A percentile compares a stretch with the other conserved stretches of the same genome.
These are phyloP conservation scores for Carex kokanica DNA, from an alignment of 176 grass and related monocot genomes.

Conservation along the genomic window DNA sequence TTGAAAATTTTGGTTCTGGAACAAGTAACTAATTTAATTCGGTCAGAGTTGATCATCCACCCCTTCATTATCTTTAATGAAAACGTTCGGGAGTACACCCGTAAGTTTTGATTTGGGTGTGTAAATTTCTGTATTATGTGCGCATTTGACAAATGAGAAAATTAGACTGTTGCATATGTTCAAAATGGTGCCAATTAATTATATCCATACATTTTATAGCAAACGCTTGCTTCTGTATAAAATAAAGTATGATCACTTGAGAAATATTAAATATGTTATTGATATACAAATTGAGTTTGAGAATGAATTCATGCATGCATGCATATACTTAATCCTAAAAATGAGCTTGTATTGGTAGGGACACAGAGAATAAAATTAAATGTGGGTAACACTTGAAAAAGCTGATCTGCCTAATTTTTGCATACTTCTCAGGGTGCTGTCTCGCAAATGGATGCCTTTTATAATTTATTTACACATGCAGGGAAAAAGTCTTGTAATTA, in stretches of 20 bases:
- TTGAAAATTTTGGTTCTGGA: too few relatives aligned
- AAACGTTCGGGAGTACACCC: too few relatives aligned
- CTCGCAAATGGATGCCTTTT: constrained; percentile 51
- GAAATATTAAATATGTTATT: not conserved
- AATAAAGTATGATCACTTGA: not conserved
- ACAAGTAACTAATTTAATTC: too few relatives aligned
- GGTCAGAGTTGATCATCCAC: too few relatives aligned
- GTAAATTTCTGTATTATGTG: too few relatives aligned
- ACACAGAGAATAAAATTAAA: not conserved
- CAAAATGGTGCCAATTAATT: too few relatives aligned
- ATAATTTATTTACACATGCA: constrained; percentile 13
- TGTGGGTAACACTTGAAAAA: constrained; percentile 17
- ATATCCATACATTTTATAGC: not conserved
- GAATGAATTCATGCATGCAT: not conserved
- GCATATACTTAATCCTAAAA: not conserved
- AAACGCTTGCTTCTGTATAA: not conserved
- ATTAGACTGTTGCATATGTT: too few relatives aligned
- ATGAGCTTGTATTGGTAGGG: not conserved
- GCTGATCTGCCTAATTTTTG: constrained; percentile 59
- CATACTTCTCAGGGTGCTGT: constrained; percentile 76
- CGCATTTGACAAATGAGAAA: too few relatives aligned
- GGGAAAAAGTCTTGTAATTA: constrained; percentile 4
- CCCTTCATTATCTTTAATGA: too few relatives aligned
- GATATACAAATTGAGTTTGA: not conserved
- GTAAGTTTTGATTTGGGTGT: too few relatives aligned